phyloP scores from a whole-genome alignment of 2,329 filamentous ascomycete species.

The Drechslerella coelobrocha region DNA sequence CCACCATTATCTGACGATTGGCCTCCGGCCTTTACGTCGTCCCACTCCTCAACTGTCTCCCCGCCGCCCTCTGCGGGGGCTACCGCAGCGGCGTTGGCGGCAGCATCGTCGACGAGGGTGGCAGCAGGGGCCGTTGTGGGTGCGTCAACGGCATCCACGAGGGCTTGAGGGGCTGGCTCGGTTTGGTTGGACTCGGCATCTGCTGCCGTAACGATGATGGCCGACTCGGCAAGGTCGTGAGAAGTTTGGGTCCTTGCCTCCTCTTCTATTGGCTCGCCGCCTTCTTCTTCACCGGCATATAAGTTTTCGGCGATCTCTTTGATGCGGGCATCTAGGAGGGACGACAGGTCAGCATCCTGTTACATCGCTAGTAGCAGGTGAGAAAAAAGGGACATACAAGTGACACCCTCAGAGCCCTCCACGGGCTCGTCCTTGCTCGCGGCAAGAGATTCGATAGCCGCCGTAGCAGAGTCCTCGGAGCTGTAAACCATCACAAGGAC shows the following conservation, averaged over 20 bases:
- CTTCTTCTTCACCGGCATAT: conserved; percentile 32
- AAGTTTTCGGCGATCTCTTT: conserved; percentile 59
- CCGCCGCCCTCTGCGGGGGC: no score
- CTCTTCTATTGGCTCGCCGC: conserved; percentile 61
- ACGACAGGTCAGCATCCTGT: not conserved
- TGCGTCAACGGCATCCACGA: conserved; percentile 18
- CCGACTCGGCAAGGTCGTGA: conserved; percentile 54
- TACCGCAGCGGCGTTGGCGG: conserved; percentile 48
- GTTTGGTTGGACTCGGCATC: conserved; percentile 50
- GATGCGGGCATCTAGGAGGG: conserved; percentile 65
- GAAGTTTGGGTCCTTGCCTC: conserved; percentile 54
- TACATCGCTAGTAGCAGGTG: not conserved
- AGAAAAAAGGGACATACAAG: conserved; percentile 66
- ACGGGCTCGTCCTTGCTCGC: conserved; percentile 73
- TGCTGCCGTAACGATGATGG: conserved; percentile 55
- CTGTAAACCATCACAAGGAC: conserved; percentile 79
- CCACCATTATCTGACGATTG: conserved; percentile 51
- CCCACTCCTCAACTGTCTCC: conserved; percentile 44
- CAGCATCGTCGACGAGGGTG: conserved; percentile 41
- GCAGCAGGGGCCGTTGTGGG: conserved; percentile 18
- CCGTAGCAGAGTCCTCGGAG: conserved; percentile 76
- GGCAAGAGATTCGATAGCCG: conserved; percentile 77
- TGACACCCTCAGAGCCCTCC: conserved; percentile 68
- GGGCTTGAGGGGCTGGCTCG: conserved; percentile 24
- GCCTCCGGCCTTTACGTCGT: conserved; percentile 39